phyloP scores from a whole-genome alignment of 306 rosid species.

The Echinosophora koreensis region DNA sequence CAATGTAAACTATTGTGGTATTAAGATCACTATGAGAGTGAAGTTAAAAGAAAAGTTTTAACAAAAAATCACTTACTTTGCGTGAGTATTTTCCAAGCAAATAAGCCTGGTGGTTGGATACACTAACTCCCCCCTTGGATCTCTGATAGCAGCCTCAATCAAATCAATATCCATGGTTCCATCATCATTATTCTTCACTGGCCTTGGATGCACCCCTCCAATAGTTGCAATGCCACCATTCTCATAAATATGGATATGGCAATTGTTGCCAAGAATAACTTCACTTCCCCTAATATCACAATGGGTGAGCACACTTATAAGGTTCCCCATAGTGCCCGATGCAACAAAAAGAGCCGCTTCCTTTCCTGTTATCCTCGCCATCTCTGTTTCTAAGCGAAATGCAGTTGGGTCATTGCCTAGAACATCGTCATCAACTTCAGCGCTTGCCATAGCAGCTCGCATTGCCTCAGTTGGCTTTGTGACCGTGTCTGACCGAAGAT shows the following conservation, averaged over 20 bases:
- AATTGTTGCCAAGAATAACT: conserved; percentile 84
- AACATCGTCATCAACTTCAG: conserved; percentile 93
- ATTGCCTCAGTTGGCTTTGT: conserved; percentile 86
- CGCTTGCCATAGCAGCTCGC: conserved; percentile 86
- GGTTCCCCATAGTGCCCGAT: conserved; percentile 98
- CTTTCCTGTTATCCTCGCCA: conserved; percentile 80
- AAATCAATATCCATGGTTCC: conserved; percentile 87
- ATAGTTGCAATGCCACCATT: conserved; percentile 93
- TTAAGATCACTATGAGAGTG: conserved; percentile 7
- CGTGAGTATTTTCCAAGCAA: conserved; percentile 95
- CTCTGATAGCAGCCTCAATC: conserved; percentile 84
- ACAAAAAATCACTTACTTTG: conserved; percentile 65
- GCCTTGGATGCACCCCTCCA: conserved; percentile 91
- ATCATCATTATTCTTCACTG: conserved; percentile 72
- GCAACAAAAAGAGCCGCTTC: conserved; percentile 94
- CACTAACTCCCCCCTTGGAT: conserved; percentile 66
- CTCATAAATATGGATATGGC: conserved; percentile 79
- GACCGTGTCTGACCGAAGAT: conserved; percentile 90
- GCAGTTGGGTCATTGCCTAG: conserved; percentile 80
- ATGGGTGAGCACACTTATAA: conserved; percentile 83
- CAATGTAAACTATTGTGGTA: background rate
- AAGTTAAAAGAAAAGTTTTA: conserved; percentile 15
- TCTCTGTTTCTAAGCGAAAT: conserved; percentile 67
- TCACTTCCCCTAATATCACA: conserved; percentile 94
- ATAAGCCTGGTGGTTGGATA: conserved; percentile 87